A percentile compares a stretch with the other conserved stretches of the same genome.
Evolutionary conservation across 2,329 filamentous ascomycete species (phyloP).

Genomic region (Sordariomycetes sp.): DNA sequence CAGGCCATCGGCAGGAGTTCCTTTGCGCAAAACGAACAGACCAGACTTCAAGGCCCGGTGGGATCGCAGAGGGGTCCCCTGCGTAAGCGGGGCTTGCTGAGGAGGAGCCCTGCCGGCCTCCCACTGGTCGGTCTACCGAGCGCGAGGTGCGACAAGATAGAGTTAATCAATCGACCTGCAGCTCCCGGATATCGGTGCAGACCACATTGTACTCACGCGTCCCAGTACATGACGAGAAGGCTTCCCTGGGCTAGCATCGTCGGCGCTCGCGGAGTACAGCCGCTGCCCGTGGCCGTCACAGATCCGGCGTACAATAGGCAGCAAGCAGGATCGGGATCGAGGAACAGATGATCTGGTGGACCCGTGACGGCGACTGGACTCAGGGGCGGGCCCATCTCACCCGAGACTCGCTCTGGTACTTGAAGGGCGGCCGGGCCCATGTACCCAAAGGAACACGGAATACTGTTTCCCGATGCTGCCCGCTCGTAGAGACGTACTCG

Average conservation of each 20-base stretch:
- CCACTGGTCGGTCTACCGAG: background rate
- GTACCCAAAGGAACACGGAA: background rate
- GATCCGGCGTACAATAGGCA: background rate
- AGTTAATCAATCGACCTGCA: background rate
- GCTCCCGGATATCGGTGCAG: background rate
- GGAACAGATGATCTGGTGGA: background rate
- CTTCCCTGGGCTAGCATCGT: background rate
- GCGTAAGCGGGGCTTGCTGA: too few relatives aligned
- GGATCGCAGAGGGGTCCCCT: too few relatives aligned
- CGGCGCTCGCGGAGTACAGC: background rate
- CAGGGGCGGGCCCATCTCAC: background rate
- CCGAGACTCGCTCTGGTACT: background rate
- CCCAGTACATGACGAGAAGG: background rate
- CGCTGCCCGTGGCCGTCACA: background rate
- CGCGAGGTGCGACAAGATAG: background rate
- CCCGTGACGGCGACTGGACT: background rate
- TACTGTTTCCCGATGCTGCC: background rate
- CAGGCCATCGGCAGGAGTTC: too few relatives aligned
- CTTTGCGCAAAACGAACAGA: too few relatives aligned
- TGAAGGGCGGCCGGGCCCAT: background rate
- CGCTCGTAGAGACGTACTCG: background rate
- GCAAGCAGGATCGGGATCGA: background rate
- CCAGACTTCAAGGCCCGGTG: too few relatives aligned
- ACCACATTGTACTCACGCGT: background rate
- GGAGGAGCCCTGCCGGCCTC: background rate